Percentiles rank a stretch among this genome's conserved stretches.
Conservation (phyloP, 257 asterid genomes). For the Solanum habrochaites region DNA sequence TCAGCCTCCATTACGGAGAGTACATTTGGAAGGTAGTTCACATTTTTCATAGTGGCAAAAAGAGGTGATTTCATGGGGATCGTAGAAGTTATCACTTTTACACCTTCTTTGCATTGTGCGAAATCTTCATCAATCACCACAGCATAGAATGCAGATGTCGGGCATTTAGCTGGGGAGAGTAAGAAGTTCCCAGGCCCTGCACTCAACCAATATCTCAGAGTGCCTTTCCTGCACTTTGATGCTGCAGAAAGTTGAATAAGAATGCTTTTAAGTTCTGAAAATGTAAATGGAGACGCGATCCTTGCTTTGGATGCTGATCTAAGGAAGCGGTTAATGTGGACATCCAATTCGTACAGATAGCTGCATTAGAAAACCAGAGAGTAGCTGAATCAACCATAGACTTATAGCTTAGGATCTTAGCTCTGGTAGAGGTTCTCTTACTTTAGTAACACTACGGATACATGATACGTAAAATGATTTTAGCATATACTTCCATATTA, state of each 20-base stretch:
- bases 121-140: slow-evolving; percentile 57
- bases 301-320: slow-evolving; percentile 68
- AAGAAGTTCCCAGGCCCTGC: slow-evolving; percentile 83
- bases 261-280: slow-evolving; percentile 48
- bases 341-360: slow-evolving; percentile 64
- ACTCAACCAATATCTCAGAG: slow-evolving; percentile 74
- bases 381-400: not conserved
- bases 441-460: not conserved
- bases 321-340: slow-evolving; percentile 66
- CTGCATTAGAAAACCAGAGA: slow-evolving; percentile 12
- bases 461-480: not conserved
- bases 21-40: slow-evolving; percentile 86
- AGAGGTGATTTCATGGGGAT: slow-evolving; percentile 74
- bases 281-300: slow-evolving; percentile 42
- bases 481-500: not conserved
- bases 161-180: slow-evolving; percentile 64
- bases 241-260: slow-evolving; percentile 69
- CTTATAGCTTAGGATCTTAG: not conserved
- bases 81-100: slow-evolving; percentile 54
- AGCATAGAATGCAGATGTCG: slow-evolving; percentile 70
- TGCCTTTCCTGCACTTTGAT: slow-evolving; percentile 56
- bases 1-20: slow-evolving; percentile 85
- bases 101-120: slow-evolving; percentile 62
- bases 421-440: not conserved
- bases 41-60: slow-evolving; percentile 77